These are phyloP conservation scores for Trichoderma erinaceum DNA, from an alignment of 495 filamentous ascomycete species.

Conservation along the genomic window DNA sequence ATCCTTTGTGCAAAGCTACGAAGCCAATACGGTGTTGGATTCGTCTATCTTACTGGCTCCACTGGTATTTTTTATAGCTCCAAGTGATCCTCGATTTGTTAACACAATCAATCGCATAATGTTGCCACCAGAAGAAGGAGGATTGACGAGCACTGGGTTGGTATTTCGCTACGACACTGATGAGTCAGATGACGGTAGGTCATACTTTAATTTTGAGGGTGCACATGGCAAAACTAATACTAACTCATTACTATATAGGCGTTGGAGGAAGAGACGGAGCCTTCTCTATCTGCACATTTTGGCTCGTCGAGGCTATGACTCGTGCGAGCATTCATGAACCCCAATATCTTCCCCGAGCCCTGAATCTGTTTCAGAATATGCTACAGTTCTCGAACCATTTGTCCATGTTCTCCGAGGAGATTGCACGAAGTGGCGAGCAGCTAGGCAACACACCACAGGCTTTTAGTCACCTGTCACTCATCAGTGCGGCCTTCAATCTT, in stretches of 20 bases:
- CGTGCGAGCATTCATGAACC: conserved; percentile 59
- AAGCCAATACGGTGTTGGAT: conserved; percentile 59
- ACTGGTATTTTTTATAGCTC: conserved; percentile 67
- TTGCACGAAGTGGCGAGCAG: conserved; percentile 63
- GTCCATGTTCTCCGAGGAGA: conserved; percentile 72
- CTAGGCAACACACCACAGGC: conserved; percentile 68
- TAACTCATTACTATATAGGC: conserved; percentile 36
- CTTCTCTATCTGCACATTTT: conserved; percentile 74
- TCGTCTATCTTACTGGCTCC: conserved; percentile 66
- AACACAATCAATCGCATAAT: conserved; percentile 64
- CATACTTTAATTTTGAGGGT: background rate
- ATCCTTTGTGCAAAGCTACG: conserved; percentile 67
- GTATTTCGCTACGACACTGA: conserved; percentile 66
- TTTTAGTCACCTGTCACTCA: conserved; percentile 64
- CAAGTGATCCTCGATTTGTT: conserved; percentile 65
- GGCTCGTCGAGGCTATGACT: conserved; percentile 70
- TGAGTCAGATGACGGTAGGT: conserved; percentile 58
- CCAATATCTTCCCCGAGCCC: conserved; percentile 54
- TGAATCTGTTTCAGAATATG: conserved; percentile 69
- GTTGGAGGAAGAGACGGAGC: conserved; percentile 68
- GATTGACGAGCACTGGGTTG: conserved; percentile 61
- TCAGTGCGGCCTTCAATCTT: conserved; percentile 68
- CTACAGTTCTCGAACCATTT: conserved; percentile 65
- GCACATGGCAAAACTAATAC: background rate
- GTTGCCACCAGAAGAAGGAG: conserved; percentile 61